Conservation (phyloP, 768 basidiomycete species). For the Russula vinacea region DNA sequence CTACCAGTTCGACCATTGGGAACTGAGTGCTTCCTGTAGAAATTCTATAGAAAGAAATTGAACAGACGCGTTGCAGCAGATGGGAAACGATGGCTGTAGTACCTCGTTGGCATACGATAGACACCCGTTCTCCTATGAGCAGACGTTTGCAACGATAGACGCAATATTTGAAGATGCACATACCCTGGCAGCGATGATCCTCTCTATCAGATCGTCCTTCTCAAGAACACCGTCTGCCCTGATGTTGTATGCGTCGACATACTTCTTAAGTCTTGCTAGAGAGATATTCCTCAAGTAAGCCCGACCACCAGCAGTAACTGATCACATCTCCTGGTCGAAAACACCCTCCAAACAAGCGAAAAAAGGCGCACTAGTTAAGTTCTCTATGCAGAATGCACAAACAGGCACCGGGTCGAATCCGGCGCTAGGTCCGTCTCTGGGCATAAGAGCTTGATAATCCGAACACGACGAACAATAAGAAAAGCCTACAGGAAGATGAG, state of each 20-base stretch:
- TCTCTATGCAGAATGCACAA: conserved; percentile 72
- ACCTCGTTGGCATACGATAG: conserved; percentile 60
- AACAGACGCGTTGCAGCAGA: background rate
- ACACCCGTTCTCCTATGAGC: conserved; percentile 58
- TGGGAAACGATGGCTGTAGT: background rate
- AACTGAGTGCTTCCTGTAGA: conserved; percentile 62
- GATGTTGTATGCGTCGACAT: conserved; percentile 69
- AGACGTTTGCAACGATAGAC: background rate
- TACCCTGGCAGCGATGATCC: conserved; percentile 51
- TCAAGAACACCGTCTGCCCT: conserved; percentile 60
- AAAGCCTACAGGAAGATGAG: conserved; percentile 48
- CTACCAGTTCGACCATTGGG: conserved; percentile 41
- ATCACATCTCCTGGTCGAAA: conserved; percentile 14
- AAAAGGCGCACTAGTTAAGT: conserved; percentile 50
- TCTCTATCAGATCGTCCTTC: conserved; percentile 75
- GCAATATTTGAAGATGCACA: conserved; percentile 26
- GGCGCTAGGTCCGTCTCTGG: conserved; percentile 48
- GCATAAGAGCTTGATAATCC: conserved; percentile 79
- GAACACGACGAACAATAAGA: conserved; percentile 69
- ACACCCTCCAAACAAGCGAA: conserved; percentile 4
- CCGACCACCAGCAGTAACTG: conserved; percentile 69
- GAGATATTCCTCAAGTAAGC: conserved; percentile 54
- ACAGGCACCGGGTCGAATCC: conserved; percentile 68
- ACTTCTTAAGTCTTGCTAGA: conserved; percentile 62
- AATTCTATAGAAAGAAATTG: conserved; percentile 40